phyloP scores from a whole-genome alignment of 176 grass and related monocot genomes.

The Elymus sibiricus region DNA sequence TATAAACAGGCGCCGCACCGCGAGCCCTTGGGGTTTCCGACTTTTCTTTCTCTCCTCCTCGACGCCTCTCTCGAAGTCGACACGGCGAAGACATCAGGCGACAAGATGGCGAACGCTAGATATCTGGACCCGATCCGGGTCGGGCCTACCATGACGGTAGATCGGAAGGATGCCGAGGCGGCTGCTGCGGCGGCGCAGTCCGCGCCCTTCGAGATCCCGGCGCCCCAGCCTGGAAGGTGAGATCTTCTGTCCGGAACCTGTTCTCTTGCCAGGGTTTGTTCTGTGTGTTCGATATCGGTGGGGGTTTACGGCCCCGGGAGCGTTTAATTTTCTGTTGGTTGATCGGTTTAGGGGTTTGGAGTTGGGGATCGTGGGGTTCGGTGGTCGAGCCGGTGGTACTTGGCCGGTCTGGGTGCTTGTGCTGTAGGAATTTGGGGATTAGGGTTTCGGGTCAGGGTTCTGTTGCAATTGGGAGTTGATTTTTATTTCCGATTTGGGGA shows the following conservation, averaged over 20 bases:
- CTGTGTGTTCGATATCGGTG: not conserved
- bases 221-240: conserved; percentile 43
- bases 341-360: not conserved
- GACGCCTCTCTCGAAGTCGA: not conserved
- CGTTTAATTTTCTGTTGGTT: not conserved
- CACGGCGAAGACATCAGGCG: not conserved
- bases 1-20: conserved; percentile 4
- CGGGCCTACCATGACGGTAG: conserved; percentile 31
- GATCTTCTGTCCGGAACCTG: not conserved
- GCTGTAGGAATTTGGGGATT: not conserved
- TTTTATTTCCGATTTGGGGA: not conserved
- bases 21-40: fast-evolving
- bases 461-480: not conserved
- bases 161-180: conserved; percentile 18
- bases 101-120: conserved; percentile 2
- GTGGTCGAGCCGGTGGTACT: not conserved
- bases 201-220: conserved; percentile 3
- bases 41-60: no score
- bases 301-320: not conserved
- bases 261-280: not conserved
- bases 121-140: not conserved
- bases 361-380: not conserved
- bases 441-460: not conserved
- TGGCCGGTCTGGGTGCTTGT: not conserved
- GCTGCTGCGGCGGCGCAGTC: not conserved